Evolutionary conservation across 805 yeast species (phyloP).

Genomic region (Yarrowia divulgata): DNA sequence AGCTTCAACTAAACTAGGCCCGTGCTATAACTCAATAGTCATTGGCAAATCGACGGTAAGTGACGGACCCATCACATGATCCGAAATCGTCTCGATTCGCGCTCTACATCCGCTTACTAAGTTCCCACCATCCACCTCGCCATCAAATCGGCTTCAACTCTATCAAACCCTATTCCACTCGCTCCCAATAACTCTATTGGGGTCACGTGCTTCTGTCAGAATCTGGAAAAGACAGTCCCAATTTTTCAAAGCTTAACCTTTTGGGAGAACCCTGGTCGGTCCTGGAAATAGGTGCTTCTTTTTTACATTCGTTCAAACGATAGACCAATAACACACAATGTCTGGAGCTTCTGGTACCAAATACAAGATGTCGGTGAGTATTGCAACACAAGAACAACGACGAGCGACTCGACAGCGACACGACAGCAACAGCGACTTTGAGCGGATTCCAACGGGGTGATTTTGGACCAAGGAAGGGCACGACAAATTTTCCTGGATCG

Average conservation of each 20-base stretch:
- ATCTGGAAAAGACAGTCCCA: slow-evolving; percentile 37
- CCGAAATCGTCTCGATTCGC: no score
- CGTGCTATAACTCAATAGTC: no score
- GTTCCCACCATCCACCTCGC: no score
- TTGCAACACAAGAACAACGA: slow-evolving; percentile 7
- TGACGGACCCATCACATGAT: no score
- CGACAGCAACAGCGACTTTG: no score
- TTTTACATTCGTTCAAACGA: slow-evolving; percentile 38
- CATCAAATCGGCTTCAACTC: no score
- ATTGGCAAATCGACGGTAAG: no score
- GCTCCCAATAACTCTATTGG: neutral
- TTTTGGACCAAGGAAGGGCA: no score
- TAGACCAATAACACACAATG: slow-evolving; percentile 39
- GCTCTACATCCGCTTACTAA: no score
- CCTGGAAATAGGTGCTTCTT: slow-evolving; percentile 38
- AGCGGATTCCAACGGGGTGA: neutral
- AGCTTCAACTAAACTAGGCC: no score
- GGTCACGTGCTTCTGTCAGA: slow-evolving; percentile 12
- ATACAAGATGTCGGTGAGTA: slow-evolving; percentile 98
- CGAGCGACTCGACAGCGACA: neutral
- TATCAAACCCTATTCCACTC: neutral
- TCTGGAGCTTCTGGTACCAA: slow-evolving; percentile 97
- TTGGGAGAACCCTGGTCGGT: slow-evolving; percentile 36
- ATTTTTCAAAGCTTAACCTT: slow-evolving; percentile 30
- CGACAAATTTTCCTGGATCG: no score